phyloP scores from a whole-genome alignment of 192 early-diverging fungal genomes.

The Backusella tarrabulga region DNA sequence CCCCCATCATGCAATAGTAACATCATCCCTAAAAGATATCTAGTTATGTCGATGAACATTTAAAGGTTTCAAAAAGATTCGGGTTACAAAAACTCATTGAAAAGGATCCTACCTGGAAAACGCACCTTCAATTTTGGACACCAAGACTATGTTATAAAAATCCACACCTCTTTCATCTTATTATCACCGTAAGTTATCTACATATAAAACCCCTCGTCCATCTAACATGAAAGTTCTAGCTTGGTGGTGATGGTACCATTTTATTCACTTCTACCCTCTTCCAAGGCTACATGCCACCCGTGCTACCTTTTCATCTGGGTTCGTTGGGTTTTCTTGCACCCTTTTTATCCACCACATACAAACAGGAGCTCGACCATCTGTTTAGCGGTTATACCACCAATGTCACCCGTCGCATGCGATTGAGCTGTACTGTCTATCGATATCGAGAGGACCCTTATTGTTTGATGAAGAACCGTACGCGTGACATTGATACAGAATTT shows the following conservation, averaged over 20 bases:
- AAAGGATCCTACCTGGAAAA: constrained; percentile 41
- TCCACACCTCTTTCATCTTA: constrained; percentile 78
- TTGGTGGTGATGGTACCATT: constrained; percentile 96
- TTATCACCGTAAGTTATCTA: constrained; percentile 63
- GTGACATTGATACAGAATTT: background rate
- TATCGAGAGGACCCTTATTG: constrained; percentile 33
- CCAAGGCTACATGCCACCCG: constrained; percentile 83
- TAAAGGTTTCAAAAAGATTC: constrained; percentile 59
- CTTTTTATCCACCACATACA: constrained; percentile 69
- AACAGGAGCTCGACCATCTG: constrained; percentile 42
- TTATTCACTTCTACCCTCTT: constrained; percentile 91
- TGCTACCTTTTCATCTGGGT: constrained; percentile 92
- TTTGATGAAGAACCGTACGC: background rate
- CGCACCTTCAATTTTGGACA: constrained; percentile 70
- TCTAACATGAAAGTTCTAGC: constrained; percentile 21
- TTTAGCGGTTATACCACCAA: constrained; percentile 57
- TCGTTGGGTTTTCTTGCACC: constrained; percentile 95
- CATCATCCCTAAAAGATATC: background rate
- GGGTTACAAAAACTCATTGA: constrained; percentile 34
- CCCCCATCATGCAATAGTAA: too few species aligned
- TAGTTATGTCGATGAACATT: constrained; percentile 60
- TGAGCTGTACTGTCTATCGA: constrained; percentile 86
- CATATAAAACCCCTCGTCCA: background rate
- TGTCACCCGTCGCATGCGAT: constrained; percentile 86
- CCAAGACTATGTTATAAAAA: constrained; percentile 64